Percentiles rank a stretch among this genome's conserved stretches.
phyloP scores from a whole-genome alignment of 495 filamentous ascomycete genomes.

The Venustampulla echinocandica region DNA sequence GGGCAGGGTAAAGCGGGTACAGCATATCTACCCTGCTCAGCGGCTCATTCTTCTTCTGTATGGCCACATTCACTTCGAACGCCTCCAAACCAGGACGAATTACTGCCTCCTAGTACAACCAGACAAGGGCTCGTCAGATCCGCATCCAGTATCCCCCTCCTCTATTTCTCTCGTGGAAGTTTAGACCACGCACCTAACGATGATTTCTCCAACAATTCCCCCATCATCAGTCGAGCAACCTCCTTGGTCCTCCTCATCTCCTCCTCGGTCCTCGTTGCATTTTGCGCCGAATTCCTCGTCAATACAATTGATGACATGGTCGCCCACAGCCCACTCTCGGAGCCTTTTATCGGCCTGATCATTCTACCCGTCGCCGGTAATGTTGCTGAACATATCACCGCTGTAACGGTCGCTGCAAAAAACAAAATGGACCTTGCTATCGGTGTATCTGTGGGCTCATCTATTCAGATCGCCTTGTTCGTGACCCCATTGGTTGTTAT shows the following conservation, averaged over 20 bases:
- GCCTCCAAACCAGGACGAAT: no score
- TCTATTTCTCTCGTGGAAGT: no score
- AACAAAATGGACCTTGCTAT: constrained; percentile 83
- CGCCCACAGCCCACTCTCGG: constrained; percentile 15
- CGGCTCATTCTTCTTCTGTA: no score
- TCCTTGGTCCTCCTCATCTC: constrained; percentile 17
- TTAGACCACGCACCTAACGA: no score
- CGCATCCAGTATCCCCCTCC: constrained; percentile 15
- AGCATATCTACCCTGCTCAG: no score
- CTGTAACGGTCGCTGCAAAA: constrained; percentile 50
- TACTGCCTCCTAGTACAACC: constrained; percentile 24
- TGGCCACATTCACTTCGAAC: no score
- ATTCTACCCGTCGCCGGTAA: constrained; percentile 69
- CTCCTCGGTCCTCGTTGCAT: constrained; percentile 21
- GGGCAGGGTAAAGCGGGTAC: no score
- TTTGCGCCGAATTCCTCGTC: constrained; percentile 28
- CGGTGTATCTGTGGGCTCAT: constrained; percentile 71
- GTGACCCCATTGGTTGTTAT: constrained; percentile 1
- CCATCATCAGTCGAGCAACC: constrained; percentile 10
- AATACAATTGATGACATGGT: constrained; percentile 25
- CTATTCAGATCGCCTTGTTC: constrained; percentile 58
- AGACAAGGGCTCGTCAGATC: constrained; percentile 14
- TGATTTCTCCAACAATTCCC: no score
- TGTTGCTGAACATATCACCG: not conserved
- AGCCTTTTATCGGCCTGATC: constrained; percentile 69